phyloP scores from a whole-genome alignment of 768 basidiomycete genomes.

The Clitopilus passeckerianus region DNA sequence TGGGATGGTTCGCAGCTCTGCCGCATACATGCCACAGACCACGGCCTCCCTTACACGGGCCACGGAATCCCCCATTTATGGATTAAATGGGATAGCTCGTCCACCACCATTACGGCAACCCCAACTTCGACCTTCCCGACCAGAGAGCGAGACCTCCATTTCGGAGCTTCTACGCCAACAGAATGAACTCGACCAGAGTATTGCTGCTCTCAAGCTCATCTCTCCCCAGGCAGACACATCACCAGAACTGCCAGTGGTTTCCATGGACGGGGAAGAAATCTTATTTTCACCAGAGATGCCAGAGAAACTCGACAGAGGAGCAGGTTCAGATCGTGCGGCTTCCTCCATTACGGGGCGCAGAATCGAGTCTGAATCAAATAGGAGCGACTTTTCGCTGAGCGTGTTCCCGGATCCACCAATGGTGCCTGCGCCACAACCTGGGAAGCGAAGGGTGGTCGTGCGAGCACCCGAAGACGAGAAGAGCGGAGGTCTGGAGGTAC shows the following conservation, averaged over 20 bases:
- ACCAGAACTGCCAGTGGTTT: conserved; percentile 2
- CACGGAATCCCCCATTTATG: conserved; percentile 39
- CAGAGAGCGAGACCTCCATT: conserved; percentile 31
- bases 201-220: conserved; percentile 50
- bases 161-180: conserved; percentile 56
- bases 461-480: not conserved
- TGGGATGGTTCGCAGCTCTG: conserved; percentile 9
- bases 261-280: not conserved
- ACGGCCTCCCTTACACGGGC: not conserved
- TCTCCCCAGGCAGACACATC: conserved; percentile 16
- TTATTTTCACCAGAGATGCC: not conserved
- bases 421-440: not conserved
- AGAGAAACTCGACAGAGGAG: conserved; percentile 3
- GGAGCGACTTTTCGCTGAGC: conserved; percentile 65
- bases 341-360: conserved; percentile 15
- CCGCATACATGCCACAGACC: not conserved
- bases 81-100: conserved; percentile 31
- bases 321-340: conserved; percentile 12
- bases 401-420: conserved; percentile 63
- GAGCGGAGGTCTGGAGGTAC: not conserved
- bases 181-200: conserved; percentile 58
- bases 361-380: conserved; percentile 28
- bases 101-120: not conserved
- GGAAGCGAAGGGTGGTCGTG: not conserved
- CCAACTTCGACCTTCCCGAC: conserved; percentile 13